Percentiles rank a stretch among this genome's conserved stretches.
Conservation (phyloP, 2,329 filamentous ascomycete genomes). For the Pseudophaeomoniella oleicola region DNA sequence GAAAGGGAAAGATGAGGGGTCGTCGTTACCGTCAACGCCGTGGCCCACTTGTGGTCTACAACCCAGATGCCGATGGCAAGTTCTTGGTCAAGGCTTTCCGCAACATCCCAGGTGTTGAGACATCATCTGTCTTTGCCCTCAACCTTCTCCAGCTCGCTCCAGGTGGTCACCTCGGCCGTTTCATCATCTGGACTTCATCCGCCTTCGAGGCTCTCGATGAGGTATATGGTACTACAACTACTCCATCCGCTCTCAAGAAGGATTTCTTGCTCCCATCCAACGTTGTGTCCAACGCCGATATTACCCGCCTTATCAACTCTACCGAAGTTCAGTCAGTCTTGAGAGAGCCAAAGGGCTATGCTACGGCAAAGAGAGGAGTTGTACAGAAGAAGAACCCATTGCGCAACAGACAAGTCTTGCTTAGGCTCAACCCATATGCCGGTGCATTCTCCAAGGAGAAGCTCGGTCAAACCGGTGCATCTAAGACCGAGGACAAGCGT, state of each 20-base stretch:
- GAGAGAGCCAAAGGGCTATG: constrained; percentile 76
- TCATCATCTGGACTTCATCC: constrained; percentile 96
- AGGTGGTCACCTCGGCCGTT: constrained; percentile 95
- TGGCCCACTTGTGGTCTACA: constrained; percentile 94
- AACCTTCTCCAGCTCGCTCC: constrained; percentile 99
- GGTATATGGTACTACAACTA: constrained; percentile 89
- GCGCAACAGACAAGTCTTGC: constrained; percentile 94
- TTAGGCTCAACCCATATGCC: constrained; percentile 97
- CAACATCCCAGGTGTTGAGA: constrained; percentile 98
- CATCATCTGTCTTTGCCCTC: constrained; percentile 77
- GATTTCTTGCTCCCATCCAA: constrained; percentile 95
- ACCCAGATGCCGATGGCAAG: constrained; percentile 88
- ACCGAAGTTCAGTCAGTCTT: constrained; percentile 96
- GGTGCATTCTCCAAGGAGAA: constrained; percentile 77
- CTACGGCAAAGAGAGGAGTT: constrained; percentile 72
- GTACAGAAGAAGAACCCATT: constrained; percentile 99
- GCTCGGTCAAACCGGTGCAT: constrained; percentile 55
- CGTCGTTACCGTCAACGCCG: constrained; percentile 96
- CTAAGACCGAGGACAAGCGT: constrained; percentile 37
- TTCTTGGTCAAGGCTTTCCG: constrained; percentile 89
- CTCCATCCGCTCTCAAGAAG: constrained; percentile 87
- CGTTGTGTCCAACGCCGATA: constrained; percentile 85
- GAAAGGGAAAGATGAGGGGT: constrained; percentile 97
- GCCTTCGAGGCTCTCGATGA: constrained; percentile 93
- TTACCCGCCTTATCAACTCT: constrained; percentile 97